Base-by-base conservation (phyloP, 345 rosid species). In the Salix udensis region DNA sequence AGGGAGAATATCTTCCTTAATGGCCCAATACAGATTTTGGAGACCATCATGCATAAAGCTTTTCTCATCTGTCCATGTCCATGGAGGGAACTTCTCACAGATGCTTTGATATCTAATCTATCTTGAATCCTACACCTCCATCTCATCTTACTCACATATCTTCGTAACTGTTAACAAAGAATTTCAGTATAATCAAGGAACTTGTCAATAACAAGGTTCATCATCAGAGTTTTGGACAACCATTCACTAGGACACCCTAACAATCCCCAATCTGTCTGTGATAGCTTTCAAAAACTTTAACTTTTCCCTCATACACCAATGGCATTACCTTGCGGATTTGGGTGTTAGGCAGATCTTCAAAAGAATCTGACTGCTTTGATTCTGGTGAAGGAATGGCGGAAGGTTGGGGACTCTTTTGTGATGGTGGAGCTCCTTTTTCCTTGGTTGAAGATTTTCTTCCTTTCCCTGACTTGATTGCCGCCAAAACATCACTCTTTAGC, bases 291-390 rank as follows among this genome's bases (percentile, higher is more conserved):
- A 46, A 48, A 50, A n/a, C n/a, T 4, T 37, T 58, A n/a, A 31
- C 23, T 30, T 16, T 16, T 71, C 2, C 18, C 6, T 39, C 14
- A 23, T 39, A 24, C 44, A 30, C 34, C n/a, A 60, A 62, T 64
- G n/a, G 77, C 74, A 82, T 44, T 85, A 94, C 98, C 98, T 95
- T 95, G 81, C 97, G 98, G 82, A 95, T 95, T 88, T 95, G 98
- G 88, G 91, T 86, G 78, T 95, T 93, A 72, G 98, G 94, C 19
- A 90, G 78, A 84, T 95, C 97, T 88, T 90, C 92, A 76, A 86
- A 93, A 76, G 89, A 85, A 82, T 86, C 87, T 65, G 87, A 77
- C 71, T 77, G 88, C 81, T 85, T 72, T 80, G 92, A 79, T 74
- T 82, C 88, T 40, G 80, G 79, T 7, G 34, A 69, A 53, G 71